Base-by-base conservation (phyloP, 495 filamentous ascomycete genomes). In the Talaromyces adpressus region DNA sequence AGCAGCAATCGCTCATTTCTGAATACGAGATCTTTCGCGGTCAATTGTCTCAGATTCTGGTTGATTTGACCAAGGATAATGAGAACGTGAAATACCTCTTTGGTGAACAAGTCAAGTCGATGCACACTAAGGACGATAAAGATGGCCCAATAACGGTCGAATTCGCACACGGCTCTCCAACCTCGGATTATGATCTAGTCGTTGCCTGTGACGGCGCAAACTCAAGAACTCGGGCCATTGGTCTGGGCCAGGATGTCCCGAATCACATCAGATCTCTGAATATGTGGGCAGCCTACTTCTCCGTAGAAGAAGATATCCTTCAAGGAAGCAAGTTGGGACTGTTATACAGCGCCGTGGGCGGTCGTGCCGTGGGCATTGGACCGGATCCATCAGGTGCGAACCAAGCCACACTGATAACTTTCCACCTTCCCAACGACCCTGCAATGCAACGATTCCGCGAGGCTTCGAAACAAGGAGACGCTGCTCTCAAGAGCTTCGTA, bases 11-110 rank as follows among this genome's bases (percentile, higher is more conserved):
- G 39, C 69, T 82, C 2, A 74, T 79, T 7, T 81, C 79, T 6
- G 84, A 86, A 68, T 85, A 72, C 61, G 85, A 86, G 69, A 82
- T 87, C 45, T 75, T 84, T 65, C 69, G 85, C 4, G 83, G 81
- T 2, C 78, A 84, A 61, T 61, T 87, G 27, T 75, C 73, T 8
- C 41, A 70, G 18, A 75, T 86, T 22, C 62, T 84, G 2, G 77
- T 78, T 62, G 73, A 81, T 23, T 62, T 72, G 30, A 82, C 77
- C 9, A 77, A 79, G 60, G 64, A 74, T 20, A 45, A 75, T 57
- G 62, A 72, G 4, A 72, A 72, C 14, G 71, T 83, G 62, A 66
- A 70, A 20, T 81, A 82, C 51, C 47, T 80, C 9, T 85, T 84
- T 64, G 77, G 75, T 20, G 74, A 73, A 64, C 71, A 75, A 47